Conservation (phyloP, 768 basidiomycete genomes). For the Naganishia vaughanmartiniae region DNA sequence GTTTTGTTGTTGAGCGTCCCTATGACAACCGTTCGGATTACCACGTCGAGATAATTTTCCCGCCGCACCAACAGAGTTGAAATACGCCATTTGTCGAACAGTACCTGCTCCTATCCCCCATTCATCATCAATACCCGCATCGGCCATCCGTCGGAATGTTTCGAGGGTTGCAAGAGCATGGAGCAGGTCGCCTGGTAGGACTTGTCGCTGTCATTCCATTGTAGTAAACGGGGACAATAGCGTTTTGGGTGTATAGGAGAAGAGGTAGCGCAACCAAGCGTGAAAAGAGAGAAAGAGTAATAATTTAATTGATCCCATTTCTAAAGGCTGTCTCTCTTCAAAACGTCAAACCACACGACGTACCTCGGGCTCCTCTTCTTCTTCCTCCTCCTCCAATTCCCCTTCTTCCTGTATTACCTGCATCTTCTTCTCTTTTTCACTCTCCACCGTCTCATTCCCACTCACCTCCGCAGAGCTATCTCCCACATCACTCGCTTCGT, state of each 20-base stretch:
- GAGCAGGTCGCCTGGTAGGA: slow-evolving; percentile 3
- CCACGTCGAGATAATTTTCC: too few species aligned
- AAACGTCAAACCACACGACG: not conserved
- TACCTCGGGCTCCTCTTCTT: slow-evolving; percentile 10
- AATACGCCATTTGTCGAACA: slow-evolving; percentile 1
- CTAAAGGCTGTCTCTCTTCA: not conserved
- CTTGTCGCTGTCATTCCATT: slow-evolving; percentile 15
- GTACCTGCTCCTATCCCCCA: slow-evolving; percentile 5
- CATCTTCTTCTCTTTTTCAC: too few species aligned
- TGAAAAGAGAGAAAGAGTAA: not conserved
- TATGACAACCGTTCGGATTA: not conserved
- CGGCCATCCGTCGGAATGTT: slow-evolving; percentile 10
- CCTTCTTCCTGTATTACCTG: too few species aligned
- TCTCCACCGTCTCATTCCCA: not conserved
- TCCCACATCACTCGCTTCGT: not conserved
- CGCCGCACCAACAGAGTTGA: not conserved
- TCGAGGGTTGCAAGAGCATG: slow-evolving; percentile 16
- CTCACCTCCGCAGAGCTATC: not conserved
- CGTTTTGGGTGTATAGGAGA: not conserved
- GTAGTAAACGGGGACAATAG: not conserved
- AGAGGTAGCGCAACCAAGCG: too few species aligned
- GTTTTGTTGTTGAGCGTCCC: not conserved
- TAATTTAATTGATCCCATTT: too few species aligned
- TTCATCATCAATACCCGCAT: slow-evolving; percentile 9
- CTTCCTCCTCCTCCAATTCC: not conserved